These are phyloP conservation scores for Trichoderma citrinoviride DNA, from an alignment of 2,329 filamentous ascomycete genomes.

Conservation along the genomic window DNA sequence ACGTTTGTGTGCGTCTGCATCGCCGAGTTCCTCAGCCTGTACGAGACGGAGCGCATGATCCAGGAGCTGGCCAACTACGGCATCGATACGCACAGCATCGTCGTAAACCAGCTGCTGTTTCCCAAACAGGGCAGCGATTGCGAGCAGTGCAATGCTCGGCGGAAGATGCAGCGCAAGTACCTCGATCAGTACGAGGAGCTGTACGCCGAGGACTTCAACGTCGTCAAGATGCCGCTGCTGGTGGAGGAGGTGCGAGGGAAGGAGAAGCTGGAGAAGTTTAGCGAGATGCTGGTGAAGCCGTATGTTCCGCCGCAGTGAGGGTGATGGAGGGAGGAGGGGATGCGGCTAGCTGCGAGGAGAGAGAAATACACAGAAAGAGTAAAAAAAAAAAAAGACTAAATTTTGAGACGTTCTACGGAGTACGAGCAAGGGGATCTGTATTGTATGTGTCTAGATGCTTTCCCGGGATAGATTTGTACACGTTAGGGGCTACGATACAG, in stretches of 20 bases:
- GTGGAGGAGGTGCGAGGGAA: slow-evolving; percentile 95
- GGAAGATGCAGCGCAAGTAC: slow-evolving; percentile 99
- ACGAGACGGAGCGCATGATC: slow-evolving; percentile 99
- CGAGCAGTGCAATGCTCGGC: slow-evolving; percentile 89
- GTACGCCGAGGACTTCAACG: slow-evolving; percentile 94
- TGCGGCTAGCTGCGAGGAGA: neutral
- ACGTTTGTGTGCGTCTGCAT: slow-evolving; percentile 99
- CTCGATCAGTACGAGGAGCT: slow-evolving; percentile 97
- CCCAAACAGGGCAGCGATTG: slow-evolving; percentile 81
- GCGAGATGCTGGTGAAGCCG: slow-evolving; percentile 76
- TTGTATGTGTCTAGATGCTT: slow-evolving; percentile 1
- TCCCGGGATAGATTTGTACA: neutral
- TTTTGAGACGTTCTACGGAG: neutral
- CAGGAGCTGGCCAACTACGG: slow-evolving; percentile 90
- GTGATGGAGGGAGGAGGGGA: neutral
- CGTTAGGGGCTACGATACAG: too few relatives aligned
- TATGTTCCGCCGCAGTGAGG: slow-evolving; percentile 63
- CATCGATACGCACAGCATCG: slow-evolving; percentile 96
- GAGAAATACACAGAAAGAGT: neutral
- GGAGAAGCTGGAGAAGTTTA: slow-evolving; percentile 88
- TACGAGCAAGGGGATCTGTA: neutral
- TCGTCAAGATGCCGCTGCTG: slow-evolving; percentile 95
- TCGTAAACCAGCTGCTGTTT: slow-evolving; percentile 96
- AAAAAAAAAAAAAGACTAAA: neutral
- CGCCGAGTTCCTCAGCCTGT: slow-evolving; percentile 91